These are phyloP conservation scores for Colletotrichum ledebouriae DNA, from an alignment of 2,329 filamentous ascomycete genomes.

Conservation along the genomic window DNA sequence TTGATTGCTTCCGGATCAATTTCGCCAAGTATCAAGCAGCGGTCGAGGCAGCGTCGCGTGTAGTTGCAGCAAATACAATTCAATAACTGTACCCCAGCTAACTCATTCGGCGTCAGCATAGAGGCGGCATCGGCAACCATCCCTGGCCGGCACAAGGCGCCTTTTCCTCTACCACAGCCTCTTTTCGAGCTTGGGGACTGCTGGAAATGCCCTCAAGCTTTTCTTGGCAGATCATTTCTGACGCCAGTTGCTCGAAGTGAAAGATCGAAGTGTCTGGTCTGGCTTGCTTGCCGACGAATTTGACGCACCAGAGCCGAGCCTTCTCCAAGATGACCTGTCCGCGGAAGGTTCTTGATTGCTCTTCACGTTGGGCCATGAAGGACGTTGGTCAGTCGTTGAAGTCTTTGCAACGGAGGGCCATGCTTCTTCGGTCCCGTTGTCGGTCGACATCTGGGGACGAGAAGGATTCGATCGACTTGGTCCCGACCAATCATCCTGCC, in stretches of 20 bases:
- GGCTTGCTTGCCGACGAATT: background rate
- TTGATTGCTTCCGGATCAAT: no score
- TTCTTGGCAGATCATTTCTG: background rate
- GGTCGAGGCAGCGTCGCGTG: no score
- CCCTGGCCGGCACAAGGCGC: background rate
- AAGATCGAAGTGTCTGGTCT: slow-evolving; percentile 2
- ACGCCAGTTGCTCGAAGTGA: slow-evolving; percentile 32
- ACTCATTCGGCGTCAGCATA: slow-evolving; percentile 4
- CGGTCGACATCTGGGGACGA: background rate
- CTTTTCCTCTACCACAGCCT: background rate
- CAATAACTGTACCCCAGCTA: background rate
- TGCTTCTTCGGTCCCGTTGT: background rate
- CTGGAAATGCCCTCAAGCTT: no score
- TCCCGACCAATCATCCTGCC: background rate
- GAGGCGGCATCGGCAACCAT: background rate
- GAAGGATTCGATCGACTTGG: background rate
- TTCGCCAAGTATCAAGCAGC: no score
- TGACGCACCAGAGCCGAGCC: background rate
- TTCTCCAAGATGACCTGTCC: background rate
- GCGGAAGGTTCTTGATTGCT: background rate
- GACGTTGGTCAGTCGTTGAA: background rate
- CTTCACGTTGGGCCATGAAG: accelerated
- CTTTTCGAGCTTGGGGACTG: background rate
- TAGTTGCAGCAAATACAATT: background rate
- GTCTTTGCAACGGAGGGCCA: background rate